A percentile compares a stretch with the other conserved stretches of the same genome.
Evolutionary conservation across 805 yeast genomes (phyloP).

Genomic region (Kuraishia piskuri): DNA sequence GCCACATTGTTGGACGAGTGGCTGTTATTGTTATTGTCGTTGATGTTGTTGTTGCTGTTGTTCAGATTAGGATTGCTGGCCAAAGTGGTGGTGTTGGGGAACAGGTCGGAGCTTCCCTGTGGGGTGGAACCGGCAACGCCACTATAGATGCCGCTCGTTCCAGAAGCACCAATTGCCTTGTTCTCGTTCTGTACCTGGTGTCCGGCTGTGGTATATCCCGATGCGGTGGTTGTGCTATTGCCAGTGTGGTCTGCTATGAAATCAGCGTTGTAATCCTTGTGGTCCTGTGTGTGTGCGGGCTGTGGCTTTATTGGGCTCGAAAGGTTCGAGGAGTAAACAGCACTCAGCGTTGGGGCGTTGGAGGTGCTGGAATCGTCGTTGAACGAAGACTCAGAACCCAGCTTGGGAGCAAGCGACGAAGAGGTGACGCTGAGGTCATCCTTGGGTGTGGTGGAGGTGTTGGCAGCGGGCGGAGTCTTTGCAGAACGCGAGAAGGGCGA

Average conservation of each 20-base stretch:
- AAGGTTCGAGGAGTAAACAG: neutral
- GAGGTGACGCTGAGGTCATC: neutral
- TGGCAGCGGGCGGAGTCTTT: neutral
- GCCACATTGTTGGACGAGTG: neutral
- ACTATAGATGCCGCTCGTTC: neutral
- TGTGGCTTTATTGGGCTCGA: slow-evolving; percentile 1
- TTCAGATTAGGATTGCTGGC: neutral
- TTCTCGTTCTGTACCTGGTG: neutral
- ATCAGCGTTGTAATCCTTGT: neutral
- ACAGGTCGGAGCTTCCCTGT: neutral
- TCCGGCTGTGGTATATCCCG: neutral
- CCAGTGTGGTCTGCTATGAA: neutral
- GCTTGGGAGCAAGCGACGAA: neutral
- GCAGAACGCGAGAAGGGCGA: neutral
- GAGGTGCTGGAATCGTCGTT: neutral
- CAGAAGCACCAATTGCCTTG: neutral
- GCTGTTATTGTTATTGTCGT: no score
- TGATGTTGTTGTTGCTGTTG: neutral
- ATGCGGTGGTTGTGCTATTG: neutral
- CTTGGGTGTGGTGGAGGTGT: neutral
- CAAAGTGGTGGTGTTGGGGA: neutral
- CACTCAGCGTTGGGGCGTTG: neutral
- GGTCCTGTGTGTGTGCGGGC: neutral
- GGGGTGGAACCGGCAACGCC: neutral
- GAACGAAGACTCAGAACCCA: neutral